These are phyloP conservation scores for Exutisphaerella laricina DNA, from an alignment of 2,329 filamentous ascomycete species.

Conservation along the genomic window DNA sequence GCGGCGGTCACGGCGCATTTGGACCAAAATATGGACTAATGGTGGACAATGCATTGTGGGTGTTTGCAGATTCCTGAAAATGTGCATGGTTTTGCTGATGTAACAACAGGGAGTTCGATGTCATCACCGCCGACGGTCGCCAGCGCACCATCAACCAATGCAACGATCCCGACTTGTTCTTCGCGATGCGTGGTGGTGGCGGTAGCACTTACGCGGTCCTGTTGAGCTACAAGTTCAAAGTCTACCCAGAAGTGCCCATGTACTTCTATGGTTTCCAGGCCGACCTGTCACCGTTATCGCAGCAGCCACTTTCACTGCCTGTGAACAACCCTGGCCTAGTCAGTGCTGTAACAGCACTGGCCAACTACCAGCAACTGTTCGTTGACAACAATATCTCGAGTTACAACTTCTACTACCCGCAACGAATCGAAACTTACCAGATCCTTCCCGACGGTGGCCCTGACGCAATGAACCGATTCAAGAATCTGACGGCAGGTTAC, in stretches of 20 bases:
- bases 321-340: conserved; percentile 3
- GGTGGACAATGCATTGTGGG: conserved; percentile 21
- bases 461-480: conserved; percentile 1
- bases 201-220: conserved; percentile 31
- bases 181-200: conserved; percentile 50
- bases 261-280: neutral
- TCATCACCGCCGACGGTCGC: conserved; percentile 18
- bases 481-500: conserved; percentile 5
- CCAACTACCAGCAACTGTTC: neutral
- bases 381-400: conserved; percentile 1
- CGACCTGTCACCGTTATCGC: neutral
- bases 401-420: conserved; percentile 6
- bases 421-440: conserved; percentile 1
- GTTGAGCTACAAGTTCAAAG: conserved; percentile 13
- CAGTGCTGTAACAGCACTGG: conserved; percentile 1
- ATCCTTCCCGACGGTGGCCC: neutral
- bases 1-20: conserved; percentile 22
- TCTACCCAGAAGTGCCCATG: conserved; percentile 9
- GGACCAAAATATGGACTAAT: conserved; percentile 20
- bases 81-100: neutral
- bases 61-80: no score
- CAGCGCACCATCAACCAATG: conserved; percentile 22
- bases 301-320: neutral
- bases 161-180: conserved; percentile 46
- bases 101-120: conserved; percentile 11